Conservation (phyloP, 2,329 filamentous ascomycete genomes). For the Botrytis porri region DNA sequence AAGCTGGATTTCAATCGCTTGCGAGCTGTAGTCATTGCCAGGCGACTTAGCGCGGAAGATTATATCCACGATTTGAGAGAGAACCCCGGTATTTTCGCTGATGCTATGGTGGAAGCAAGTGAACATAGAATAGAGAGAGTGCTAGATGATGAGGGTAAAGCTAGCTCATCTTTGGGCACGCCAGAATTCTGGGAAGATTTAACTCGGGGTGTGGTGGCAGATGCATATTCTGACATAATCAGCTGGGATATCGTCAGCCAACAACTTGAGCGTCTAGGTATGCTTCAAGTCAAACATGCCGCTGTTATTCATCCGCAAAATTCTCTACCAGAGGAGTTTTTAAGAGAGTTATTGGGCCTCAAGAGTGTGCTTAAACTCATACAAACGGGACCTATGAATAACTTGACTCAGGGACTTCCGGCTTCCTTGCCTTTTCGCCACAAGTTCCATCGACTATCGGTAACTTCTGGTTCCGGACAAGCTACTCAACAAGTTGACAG, state of each 20-base stretch:
- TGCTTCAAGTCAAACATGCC: not conserved
- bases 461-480: not conserved
- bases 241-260: not conserved
- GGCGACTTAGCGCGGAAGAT: not conserved
- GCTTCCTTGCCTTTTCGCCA: not conserved
- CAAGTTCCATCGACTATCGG: not conserved
- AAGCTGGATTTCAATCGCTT: not conserved
- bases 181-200: not conserved
- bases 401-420: not conserved
- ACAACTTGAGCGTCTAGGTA: not conserved
- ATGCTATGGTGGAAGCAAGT: not conserved
- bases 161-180: accelerated
- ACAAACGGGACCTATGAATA: not conserved
- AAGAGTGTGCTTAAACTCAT: not conserved
- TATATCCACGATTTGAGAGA: not conserved
- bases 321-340: not conserved
- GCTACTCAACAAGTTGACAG: not conserved
- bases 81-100: not conserved
- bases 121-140: not conserved
- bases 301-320: not conserved
- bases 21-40: not conserved
- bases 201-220: not conserved
- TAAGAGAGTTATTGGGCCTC: not conserved
- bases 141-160: not conserved
- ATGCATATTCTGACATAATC: not conserved